Evolutionary conservation across 225 moss, liverwort and hornwort genomes (phyloP).

Genomic region (Physcomitrium patens): DNA sequence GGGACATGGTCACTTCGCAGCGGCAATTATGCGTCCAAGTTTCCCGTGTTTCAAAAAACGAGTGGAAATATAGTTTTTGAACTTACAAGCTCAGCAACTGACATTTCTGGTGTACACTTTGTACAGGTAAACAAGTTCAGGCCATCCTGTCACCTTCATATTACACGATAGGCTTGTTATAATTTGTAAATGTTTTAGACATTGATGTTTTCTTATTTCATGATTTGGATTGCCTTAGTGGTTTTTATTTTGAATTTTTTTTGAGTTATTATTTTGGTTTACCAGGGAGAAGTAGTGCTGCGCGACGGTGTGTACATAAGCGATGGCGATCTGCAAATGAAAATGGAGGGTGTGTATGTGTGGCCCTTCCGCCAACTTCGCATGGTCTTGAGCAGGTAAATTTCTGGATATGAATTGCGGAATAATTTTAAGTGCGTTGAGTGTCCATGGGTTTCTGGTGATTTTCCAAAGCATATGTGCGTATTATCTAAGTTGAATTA

Average conservation of each 20-base stretch:
- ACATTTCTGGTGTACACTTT: slow-evolving; percentile 69
- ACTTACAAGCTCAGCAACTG: slow-evolving; percentile 67
- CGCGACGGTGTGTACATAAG: slow-evolving; percentile 64
- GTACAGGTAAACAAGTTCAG: slow-evolving; percentile 47
- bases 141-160: background rate
- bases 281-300: slow-evolving; percentile 67
- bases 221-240: background rate
- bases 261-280: background rate
- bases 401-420: background rate
- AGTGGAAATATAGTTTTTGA: slow-evolving; percentile 71
- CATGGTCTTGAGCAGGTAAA: slow-evolving; percentile 68
- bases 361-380: slow-evolving; percentile 76
- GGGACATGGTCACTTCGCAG: slow-evolving; percentile 65
- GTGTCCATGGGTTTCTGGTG: background rate
- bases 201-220: background rate
- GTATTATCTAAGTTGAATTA: background rate
- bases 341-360: slow-evolving; percentile 78
- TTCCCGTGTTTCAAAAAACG: slow-evolving; percentile 60
- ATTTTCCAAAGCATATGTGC: background rate
- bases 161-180: background rate
- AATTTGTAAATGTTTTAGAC: background rate
- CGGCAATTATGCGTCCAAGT: slow-evolving; percentile 57
- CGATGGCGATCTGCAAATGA: slow-evolving; percentile 72
- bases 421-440: background rate
- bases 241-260: background rate